Percentiles rank a stretch among this genome's conserved stretches.
Evolutionary conservation across 2,329 filamentous ascomycete species (phyloP).

Genomic region (Fusarium anguioides): DNA sequence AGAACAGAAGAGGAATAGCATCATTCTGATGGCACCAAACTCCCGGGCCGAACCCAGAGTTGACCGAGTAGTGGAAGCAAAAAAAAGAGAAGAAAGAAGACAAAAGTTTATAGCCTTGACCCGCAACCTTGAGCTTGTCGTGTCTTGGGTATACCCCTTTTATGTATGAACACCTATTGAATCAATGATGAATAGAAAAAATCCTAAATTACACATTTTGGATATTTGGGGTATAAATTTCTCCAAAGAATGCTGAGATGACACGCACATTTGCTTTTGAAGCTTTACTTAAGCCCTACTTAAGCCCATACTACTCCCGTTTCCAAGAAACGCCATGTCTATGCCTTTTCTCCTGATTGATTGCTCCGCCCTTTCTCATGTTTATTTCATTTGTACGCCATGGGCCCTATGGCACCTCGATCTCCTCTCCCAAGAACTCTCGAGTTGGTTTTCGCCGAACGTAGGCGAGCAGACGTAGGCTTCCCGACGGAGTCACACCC

Average conservation of each 20-base stretch:
- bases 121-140: conserved; percentile 26
- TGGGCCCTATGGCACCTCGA: conserved; percentile 1
- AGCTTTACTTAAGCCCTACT: conserved; percentile 2
- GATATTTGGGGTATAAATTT: background rate
- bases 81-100: background rate
- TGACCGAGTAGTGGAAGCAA: background rate
- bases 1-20: background rate
- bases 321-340: conserved; percentile 11
- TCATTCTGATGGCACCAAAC: conserved; percentile 6
- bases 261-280: conserved; percentile 2
- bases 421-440: background rate
- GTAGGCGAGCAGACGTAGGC: conserved; percentile 69
- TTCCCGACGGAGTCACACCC: conserved; percentile 74
- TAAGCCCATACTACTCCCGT: background rate
- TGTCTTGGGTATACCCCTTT: conserved; percentile 20
- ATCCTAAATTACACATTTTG: conserved; percentile 1
- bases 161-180: background rate
- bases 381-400: background rate
- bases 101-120: background rate
- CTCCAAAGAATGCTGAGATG: background rate
- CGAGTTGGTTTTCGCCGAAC: conserved; percentile 57
- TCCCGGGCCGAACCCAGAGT: background rate
- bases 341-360: conserved; percentile 7
- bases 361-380: background rate
- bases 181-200: conserved; percentile 8